Base-by-base conservation (phyloP, 305 asterid species). In the Nicotiana rustica region DNA sequence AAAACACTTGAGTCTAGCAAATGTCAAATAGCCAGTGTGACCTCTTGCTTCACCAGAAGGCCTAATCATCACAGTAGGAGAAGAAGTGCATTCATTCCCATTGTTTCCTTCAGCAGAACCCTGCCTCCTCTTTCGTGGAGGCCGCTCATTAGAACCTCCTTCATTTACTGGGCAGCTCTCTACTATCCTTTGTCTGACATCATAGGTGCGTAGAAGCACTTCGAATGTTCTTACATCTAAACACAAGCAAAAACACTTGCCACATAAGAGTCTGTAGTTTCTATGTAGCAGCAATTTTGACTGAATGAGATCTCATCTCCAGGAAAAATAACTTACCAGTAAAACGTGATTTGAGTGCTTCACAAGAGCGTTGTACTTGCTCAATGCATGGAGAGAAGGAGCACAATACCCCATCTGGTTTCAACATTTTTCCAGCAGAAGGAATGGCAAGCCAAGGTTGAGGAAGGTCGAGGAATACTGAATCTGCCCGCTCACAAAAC, bases 361-460 rank as follows among this genome's bases (percentile, higher is more conserved):
- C 95, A 33, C 97, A 94, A 31, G 98, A 91, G 82, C 89, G 92
- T 55, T 94, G 98, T 38, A 93, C 99, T 94, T 96, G 99, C 86
- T 96, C 99, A 13, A 96, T 96, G 88, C 99, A 96, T 0, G 99
- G 99, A 9, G 98, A 96, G 86, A 96, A 96, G 57, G 99, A 93
- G 90, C 99, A 96, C 89, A 94, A 81, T 60, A 92, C 90, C 15
- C 98, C 99, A 71, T 94, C 99, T 88, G 88, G 94, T 87, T 94
- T 95, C 91, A 96, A 86, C 96, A 96, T 91, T 88, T 89, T 94
- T 9, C 92, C 93, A 85, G 95, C 97, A 25, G 97, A 96, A 77
- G 97, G 97, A 81, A 94, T 92, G 75, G 95, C 98, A 67, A 92
- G 84, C 99, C 99, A 96, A 3, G 98, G 99, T 84, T 94, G 97